phyloP scores from a whole-genome alignment of 768 basidiomycete species.

The Ramaria sp. region DNA sequence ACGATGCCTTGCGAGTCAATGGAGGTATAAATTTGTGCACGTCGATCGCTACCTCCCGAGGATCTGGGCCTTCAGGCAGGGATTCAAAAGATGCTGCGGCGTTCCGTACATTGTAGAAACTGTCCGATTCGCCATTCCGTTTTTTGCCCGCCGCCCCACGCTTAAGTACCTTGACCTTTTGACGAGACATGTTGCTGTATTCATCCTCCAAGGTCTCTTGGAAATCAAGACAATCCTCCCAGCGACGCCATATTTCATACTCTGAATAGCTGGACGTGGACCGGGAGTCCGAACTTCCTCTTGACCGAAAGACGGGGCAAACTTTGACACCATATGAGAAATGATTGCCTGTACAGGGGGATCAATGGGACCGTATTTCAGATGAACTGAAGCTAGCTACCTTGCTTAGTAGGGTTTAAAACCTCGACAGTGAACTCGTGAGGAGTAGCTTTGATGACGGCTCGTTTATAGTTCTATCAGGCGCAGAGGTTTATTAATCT shows the following conservation, averaged over 20 bases:
- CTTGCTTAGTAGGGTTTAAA: slow-evolving; percentile 47
- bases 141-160: slow-evolving; percentile 67
- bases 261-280: slow-evolving; percentile 30
- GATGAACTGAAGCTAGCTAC: slow-evolving; percentile 23
- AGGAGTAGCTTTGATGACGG: slow-evolving; percentile 50
- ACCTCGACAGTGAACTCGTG: slow-evolving; percentile 47
- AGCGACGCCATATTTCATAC: slow-evolving; percentile 69
- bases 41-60: slow-evolving; percentile 57
- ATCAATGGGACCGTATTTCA: not conserved
- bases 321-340: slow-evolving; percentile 57
- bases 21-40: slow-evolving; percentile 57
- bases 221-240: slow-evolving; percentile 77
- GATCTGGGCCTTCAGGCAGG: slow-evolving; percentile 74
- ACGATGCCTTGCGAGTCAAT: slow-evolving; percentile 57
- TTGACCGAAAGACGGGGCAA: slow-evolving; percentile 24
- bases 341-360: slow-evolving; percentile 30
- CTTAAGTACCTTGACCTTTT: slow-evolving; percentile 55
- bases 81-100: slow-evolving; percentile 75
- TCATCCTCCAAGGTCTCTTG: slow-evolving; percentile 60
- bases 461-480: slow-evolving; percentile 47
- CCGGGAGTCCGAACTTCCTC: slow-evolving; percentile 16
- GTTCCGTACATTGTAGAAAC: slow-evolving; percentile 42
- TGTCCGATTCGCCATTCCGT: slow-evolving; percentile 34
- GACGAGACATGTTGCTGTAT: slow-evolving; percentile 50
- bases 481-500: not conserved